Evolutionary conservation across 148 eudicot species (phyloP).

Genomic region (Simmondsia chinensis): DNA sequence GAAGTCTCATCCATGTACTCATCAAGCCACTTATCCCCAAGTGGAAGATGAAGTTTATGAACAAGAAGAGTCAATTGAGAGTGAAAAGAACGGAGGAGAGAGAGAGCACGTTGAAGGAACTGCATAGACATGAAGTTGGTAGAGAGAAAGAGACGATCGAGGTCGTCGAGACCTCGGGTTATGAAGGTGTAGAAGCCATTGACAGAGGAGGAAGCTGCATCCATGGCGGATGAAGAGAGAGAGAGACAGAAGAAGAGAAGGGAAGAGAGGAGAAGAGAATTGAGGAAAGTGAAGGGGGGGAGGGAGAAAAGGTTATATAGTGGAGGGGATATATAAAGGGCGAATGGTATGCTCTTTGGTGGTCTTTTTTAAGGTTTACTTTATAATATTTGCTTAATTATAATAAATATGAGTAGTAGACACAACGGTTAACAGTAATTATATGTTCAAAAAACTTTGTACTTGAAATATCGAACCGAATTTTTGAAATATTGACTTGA

Average conservation of each 20-base stretch:
- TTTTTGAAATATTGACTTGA: too few species aligned
- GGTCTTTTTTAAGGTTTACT: too few species aligned
- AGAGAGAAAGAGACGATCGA: slow-evolving; percentile 47
- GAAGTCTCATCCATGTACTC: slow-evolving; percentile 78
- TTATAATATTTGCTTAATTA: too few species aligned
- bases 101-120: slow-evolving; percentile 47
- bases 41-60: slow-evolving; percentile 57
- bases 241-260: neutral
- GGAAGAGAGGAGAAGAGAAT: neutral
- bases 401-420: too few species aligned
- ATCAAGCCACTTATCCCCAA: slow-evolving; percentile 70
- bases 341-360: too few species aligned
- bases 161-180: slow-evolving; percentile 60
- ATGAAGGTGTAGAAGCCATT: slow-evolving; percentile 63
- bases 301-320: slow-evolving; percentile 8
- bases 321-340: slow-evolving; percentile 27
- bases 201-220: slow-evolving; percentile 47
- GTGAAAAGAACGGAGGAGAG: slow-evolving; percentile 51
- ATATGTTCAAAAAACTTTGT: too few species aligned
- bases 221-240: slow-evolving; percentile 14
- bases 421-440: too few species aligned
- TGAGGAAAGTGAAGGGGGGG: slow-evolving; percentile 5
- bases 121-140: slow-evolving; percentile 62
- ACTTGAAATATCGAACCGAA: too few species aligned
- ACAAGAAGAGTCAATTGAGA: slow-evolving; percentile 48